Evolutionary conservation across 306 rosid species (phyloP).

Genomic region (Vigna angularis): DNA sequence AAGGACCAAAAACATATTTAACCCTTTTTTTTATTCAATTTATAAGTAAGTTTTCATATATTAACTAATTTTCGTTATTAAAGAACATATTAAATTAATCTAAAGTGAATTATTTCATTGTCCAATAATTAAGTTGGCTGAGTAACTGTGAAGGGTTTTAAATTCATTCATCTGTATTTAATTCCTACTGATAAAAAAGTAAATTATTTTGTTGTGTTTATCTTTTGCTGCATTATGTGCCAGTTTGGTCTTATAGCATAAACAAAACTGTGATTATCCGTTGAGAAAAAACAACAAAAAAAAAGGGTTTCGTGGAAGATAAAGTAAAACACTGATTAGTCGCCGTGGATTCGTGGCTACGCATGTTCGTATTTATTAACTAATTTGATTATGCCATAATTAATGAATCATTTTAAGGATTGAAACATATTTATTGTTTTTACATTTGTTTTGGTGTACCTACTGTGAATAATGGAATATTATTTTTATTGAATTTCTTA

Average conservation of each 20-base stretch:
- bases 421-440: neutral
- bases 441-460: neutral
- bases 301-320: slow-evolving; percentile 38
- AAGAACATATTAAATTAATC: no score
- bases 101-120: no score
- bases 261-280: neutral
- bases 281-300: neutral
- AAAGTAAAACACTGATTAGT: slow-evolving; percentile 14
- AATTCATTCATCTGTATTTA: neutral
- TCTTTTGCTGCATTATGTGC: neutral
- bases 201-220: neutral
- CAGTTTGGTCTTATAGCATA: neutral
- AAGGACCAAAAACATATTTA: no score
- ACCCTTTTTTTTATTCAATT: neutral
- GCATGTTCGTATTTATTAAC: neutral
- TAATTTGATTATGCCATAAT: slow-evolving; percentile 16
- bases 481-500: neutral
- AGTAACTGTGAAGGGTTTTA: no score
- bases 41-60: no score
- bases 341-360: slow-evolving; percentile 26
- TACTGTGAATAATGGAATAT: neutral
- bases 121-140: no score
- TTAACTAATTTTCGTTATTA: no score
- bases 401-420: neutral
- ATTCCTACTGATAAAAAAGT: no score